These are phyloP conservation scores for Delphinella strobiligena DNA, from an alignment of 2,329 filamentous ascomycete genomes.

Conservation along the genomic window DNA sequence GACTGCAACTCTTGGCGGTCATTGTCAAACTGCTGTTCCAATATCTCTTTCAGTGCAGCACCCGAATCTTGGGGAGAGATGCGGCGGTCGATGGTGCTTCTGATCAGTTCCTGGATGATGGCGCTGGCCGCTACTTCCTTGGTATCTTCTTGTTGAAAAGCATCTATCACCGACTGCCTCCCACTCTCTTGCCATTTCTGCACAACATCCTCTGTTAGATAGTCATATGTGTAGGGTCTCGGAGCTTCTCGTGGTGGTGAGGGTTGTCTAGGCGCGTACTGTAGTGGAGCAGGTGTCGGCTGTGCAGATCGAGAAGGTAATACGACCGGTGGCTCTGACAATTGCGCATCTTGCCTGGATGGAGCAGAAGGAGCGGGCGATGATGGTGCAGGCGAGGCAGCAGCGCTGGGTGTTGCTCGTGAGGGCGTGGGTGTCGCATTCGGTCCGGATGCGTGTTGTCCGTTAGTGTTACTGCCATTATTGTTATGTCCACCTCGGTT, in stretches of 20 bases:
- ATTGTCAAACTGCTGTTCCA: slow-evolving; percentile 35
- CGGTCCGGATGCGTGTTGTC: slow-evolving; percentile 2
- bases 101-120: slow-evolving; percentile 76
- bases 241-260: slow-evolving; percentile 11
- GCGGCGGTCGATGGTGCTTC: slow-evolving; percentile 58
- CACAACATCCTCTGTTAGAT: slow-evolving; percentile 59
- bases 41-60: slow-evolving; percentile 59
- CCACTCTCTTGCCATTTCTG: slow-evolving; percentile 56
- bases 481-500: slow-evolving; percentile 11
- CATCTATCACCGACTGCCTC: slow-evolving; percentile 53
- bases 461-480: slow-evolving; percentile 8
- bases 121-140: slow-evolving; percentile 56
- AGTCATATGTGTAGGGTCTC: slow-evolving; percentile 55
- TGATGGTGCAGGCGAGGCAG: slow-evolving; percentile 7
- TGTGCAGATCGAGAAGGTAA: neutral
- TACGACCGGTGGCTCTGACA: slow-evolving; percentile 2
- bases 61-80: slow-evolving; percentile 60
- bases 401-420: slow-evolving; percentile 7
- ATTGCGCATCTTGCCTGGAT: slow-evolving; percentile 8
- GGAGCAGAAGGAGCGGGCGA: slow-evolving; percentile 7
- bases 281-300: slow-evolving; percentile 9
- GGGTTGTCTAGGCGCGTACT: slow-evolving; percentile 9
- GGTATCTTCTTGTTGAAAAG: slow-evolving; percentile 51
- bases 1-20: slow-evolving; percentile 37
- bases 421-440: slow-evolving; percentile 8